phyloP scores from a whole-genome alignment of 2,329 filamentous ascomycete species.

The Arachnopeziza araneosa region DNA sequence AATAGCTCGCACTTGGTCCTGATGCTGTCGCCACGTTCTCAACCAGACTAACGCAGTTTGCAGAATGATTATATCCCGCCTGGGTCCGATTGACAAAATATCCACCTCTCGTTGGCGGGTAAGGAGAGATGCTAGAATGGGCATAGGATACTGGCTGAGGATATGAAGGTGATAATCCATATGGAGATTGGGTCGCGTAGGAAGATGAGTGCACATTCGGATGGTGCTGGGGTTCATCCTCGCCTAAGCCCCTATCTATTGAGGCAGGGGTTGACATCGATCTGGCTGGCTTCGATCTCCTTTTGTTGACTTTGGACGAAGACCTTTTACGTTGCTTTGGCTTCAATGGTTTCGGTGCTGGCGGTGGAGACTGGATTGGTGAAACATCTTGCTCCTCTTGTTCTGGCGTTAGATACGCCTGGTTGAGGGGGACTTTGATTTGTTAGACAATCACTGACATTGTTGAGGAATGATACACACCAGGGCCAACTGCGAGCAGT shows the following conservation, averaged over 20 bases:
- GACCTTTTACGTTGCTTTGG: neutral
- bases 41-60: neutral
- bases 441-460: neutral
- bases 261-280: neutral
- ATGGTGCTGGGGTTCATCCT: neutral
- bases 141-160: neutral
- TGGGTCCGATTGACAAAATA: neutral
- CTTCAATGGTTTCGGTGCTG: neutral
- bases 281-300: neutral
- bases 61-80: neutral
- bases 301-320: neutral
- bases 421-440: neutral
- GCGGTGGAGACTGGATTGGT: neutral
- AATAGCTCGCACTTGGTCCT: neutral
- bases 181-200: neutral
- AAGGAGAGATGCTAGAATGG: neutral
- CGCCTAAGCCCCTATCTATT: neutral
- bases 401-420: neutral
- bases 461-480: neutral
- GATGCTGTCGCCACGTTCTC: neutral
- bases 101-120: neutral
- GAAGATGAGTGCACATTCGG: neutral
- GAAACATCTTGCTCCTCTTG: neutral
- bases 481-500: neutral
- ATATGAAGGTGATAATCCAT: neutral